Evolutionary conservation across 768 basidiomycete genomes (phyloP).

Genomic region (Lentinula boryana): DNA sequence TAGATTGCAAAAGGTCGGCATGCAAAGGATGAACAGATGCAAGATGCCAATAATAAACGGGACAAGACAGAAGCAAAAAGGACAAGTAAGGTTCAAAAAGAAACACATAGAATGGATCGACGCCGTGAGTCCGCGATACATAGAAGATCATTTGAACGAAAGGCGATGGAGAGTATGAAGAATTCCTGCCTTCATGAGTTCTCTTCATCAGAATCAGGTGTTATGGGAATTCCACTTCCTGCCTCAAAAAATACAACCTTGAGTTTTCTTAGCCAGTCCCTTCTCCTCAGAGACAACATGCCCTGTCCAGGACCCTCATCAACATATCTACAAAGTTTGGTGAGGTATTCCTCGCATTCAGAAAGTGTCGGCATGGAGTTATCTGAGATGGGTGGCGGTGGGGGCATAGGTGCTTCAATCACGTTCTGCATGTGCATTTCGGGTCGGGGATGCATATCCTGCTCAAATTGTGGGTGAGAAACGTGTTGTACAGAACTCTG

Average conservation of each 20-base stretch:
- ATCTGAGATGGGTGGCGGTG: slow-evolving; percentile 2
- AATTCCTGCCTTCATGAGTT: neutral
- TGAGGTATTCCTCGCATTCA: slow-evolving; percentile 1
- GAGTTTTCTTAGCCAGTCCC: slow-evolving; percentile 1
- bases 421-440: neutral
- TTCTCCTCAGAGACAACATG: neutral
- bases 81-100: no score
- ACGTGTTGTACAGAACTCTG: neutral
- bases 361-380: neutral
- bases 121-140: no score
- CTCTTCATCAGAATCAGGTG: slow-evolving; percentile 1
- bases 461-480: neutral
- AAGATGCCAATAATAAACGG: no score
- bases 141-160: neutral
- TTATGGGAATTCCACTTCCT: slow-evolving; percentile 3
- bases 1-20: no score
- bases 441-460: neutral
- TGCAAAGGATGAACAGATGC: no score
- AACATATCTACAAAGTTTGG: neutral
- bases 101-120: no score
- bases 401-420: neutral
- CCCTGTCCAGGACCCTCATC: slow-evolving; percentile 1
- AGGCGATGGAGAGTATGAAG: neutral
- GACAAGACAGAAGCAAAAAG: no score
- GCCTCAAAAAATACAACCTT: slow-evolving; percentile 1